A percentile compares a stretch with the other conserved stretches of the same genome.
These are phyloP conservation scores for Tulasnella sp. DNA, from an alignment of 768 basidiomycete species.

Conservation along the genomic window DNA sequence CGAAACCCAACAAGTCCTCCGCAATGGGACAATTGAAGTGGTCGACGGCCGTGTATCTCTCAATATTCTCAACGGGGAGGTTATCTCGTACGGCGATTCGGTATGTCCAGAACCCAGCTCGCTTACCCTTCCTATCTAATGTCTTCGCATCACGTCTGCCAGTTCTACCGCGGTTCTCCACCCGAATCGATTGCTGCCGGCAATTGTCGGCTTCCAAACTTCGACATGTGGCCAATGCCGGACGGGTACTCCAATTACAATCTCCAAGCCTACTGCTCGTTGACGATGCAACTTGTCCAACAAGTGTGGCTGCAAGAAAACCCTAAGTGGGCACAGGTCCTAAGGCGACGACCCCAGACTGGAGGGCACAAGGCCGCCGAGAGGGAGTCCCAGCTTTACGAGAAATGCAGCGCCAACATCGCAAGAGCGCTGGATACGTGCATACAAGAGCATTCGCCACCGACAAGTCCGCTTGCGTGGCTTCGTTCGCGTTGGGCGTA, in stretches of 20 bases:
- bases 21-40: constrained; percentile 74
- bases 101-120: constrained; percentile 32
- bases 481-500: no score
- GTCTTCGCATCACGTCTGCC: background rate
- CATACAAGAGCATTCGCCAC: no score
- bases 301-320: background rate
- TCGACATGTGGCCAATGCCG: background rate
- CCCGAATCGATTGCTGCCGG: constrained; percentile 23
- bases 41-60: constrained; percentile 86
- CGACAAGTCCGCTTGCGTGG: no score
- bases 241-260: background rate
- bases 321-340: background rate
- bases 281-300: background rate
- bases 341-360: no score
- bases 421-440: no score
- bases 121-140: background rate
- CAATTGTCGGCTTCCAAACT: background rate
- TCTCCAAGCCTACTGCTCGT: background rate
- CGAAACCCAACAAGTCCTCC: constrained; percentile 64
- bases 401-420: no score
- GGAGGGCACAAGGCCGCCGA: no score
- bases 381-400: no score
- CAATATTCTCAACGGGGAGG: constrained; percentile 73
- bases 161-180: constrained; percentile 67
- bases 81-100: constrained; percentile 82